These are phyloP conservation scores for Rhypophila decipiens DNA, from an alignment of 495 filamentous ascomycete genomes.

Conservation along the genomic window DNA sequence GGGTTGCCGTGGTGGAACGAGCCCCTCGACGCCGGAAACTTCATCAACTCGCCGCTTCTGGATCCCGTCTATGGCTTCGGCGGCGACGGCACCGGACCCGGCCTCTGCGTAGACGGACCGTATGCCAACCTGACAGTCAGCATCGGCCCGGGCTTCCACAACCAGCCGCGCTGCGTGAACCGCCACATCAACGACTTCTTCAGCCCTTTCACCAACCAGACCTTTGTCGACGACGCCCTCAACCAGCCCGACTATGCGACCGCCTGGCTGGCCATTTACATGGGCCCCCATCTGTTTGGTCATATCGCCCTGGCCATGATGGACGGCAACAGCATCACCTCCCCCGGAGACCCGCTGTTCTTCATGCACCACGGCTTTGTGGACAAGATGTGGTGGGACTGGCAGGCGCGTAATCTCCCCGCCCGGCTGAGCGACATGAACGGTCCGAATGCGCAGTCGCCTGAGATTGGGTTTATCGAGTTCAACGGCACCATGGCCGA, in stretches of 20 bases:
- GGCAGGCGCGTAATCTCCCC: slow-evolving; percentile 34
- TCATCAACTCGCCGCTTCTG: slow-evolving; percentile 28
- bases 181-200: slow-evolving; percentile 20
- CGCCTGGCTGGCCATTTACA: slow-evolving; percentile 11
- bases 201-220: slow-evolving; percentile 3
- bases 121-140: slow-evolving; percentile 30
- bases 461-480: slow-evolving; percentile 11
- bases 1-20: slow-evolving; percentile 42
- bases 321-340: slow-evolving; percentile 15
- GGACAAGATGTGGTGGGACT: slow-evolving; percentile 44
- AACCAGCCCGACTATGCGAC: slow-evolving; percentile 2
- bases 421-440: slow-evolving; percentile 12
- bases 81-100: slow-evolving; percentile 28
- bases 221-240: slow-evolving; percentile 4
- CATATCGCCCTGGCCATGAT: slow-evolving; percentile 16
- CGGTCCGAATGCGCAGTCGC: slow-evolving; percentile 7
- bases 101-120: slow-evolving; percentile 34
- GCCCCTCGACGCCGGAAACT: slow-evolving; percentile 33
- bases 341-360: slow-evolving; percentile 42
- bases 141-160: slow-evolving; percentile 25
- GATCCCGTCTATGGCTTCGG: slow-evolving; percentile 34
- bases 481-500: slow-evolving; percentile 10
- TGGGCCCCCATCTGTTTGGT: slow-evolving; percentile 9
- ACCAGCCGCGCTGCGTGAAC: slow-evolving; percentile 31
- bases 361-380: slow-evolving; percentile 45